Base-by-base conservation (phyloP, 768 basidiomycete genomes). In the Termitomyces sp. region DNA sequence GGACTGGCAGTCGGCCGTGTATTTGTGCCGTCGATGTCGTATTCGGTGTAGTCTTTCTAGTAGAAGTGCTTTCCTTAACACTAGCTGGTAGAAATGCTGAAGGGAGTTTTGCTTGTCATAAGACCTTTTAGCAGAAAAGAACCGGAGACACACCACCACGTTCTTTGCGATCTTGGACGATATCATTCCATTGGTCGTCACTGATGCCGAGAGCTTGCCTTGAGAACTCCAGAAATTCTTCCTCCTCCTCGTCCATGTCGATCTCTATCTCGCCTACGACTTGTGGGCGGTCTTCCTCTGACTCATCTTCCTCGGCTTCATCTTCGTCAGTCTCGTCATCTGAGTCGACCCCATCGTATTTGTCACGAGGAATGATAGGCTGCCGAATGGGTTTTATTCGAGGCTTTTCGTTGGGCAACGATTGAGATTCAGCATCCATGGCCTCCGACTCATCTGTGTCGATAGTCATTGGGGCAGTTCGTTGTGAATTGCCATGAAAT, bases 181-280 rank as follows among this genome's bases (percentile, higher is more conserved):
- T 98, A n/a, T 84, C 81, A 15, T 77, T 71, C 92, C 95, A 98
- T 67, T 93, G 87, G n/a, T 84, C 84, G 60, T 94, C 87, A 42
- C 78, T 81, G 58, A 99, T 88, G 1, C 97, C 97, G 35, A 98
- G 73, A 5, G 90, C 83, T 63, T 98, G 91, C 45, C 93, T 83
- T 12, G 97, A 90, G 69, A 99, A 99, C 70, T 93, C 89, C 30
- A 99, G 71, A 61, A 98, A 99, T 61, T 97, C 96, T 62, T 90
- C 93, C 70, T 92, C 83, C 70, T 99, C 97, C 62, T 91, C 87
- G 1, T 77, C 82, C 93, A 98, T 96, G 61, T 97, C 88, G 34
- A 94, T 78, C 62, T 94, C 93, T 3, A 93, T 71, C 21, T 93
- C 89, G 15, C 87, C 90, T 2, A 90, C 84, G 3, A 95, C 78